A percentile compares a stretch with the other conserved stretches of the same genome.
Evolutionary conservation across 1,284 basidiomycete species (phyloP).

Genomic region (Porogramme epimiltina): DNA sequence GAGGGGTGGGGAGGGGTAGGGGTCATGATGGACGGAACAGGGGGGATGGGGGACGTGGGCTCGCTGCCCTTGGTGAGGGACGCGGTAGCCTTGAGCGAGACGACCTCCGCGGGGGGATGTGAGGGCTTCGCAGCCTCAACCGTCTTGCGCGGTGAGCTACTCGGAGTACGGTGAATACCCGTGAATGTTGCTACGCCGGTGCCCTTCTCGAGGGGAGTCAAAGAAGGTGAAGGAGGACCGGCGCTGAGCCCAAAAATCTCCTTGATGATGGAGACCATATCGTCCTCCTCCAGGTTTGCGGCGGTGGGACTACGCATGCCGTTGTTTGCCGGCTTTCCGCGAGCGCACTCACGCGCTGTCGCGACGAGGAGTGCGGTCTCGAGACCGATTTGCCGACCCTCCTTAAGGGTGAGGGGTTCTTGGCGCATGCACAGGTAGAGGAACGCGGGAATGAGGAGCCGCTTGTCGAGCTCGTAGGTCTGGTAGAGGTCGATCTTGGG

Average conservation of each 20-base stretch:
- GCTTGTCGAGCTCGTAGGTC: conserved; percentile 51
- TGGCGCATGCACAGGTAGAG: conserved; percentile 55
- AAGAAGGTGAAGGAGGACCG: conserved; percentile 29
- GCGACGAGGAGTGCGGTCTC: conserved; percentile 62
- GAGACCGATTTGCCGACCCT: conserved; percentile 59
- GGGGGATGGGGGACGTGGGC: conserved; percentile 4
- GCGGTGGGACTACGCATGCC: conserved; percentile 41
- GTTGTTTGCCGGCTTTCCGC: conserved; percentile 39
- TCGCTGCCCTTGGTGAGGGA: conserved; percentile 6
- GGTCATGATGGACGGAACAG: conserved; percentile 13
- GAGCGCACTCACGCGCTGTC: conserved; percentile 54
- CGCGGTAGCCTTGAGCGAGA: conserved; percentile 13
- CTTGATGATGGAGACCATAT: conserved; percentile 37
- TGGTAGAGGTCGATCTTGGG: conserved; percentile 61
- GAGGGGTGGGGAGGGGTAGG: conserved; percentile 4
- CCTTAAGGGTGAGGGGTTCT: conserved; percentile 54
- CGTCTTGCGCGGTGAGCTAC: conserved; percentile 14
- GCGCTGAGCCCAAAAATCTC: conserved; percentile 34
- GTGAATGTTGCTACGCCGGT: conserved; percentile 21
- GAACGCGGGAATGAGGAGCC: conserved; percentile 58
- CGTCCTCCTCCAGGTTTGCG: conserved; percentile 37
- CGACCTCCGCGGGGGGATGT: conserved; percentile 8
- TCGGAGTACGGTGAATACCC: conserved; percentile 13
- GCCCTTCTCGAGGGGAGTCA: conserved; percentile 27
- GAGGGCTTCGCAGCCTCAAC: conserved; percentile 3